These are phyloP conservation scores for Hericium rajendrae DNA, from an alignment of 768 basidiomycete genomes.

Conservation along the genomic window DNA sequence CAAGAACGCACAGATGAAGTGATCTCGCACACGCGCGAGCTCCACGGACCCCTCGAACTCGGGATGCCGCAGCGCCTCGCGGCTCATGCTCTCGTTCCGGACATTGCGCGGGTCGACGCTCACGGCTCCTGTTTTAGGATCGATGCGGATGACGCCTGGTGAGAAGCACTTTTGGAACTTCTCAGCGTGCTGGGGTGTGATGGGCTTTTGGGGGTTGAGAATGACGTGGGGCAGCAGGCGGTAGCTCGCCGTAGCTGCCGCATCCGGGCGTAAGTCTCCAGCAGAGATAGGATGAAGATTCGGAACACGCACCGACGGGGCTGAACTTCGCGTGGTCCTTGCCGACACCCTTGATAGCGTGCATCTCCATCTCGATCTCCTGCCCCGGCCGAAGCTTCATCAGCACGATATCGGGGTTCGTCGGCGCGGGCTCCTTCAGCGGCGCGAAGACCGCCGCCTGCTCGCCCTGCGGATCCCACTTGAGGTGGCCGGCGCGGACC, in stretches of 20 bases:
- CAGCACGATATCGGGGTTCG: constrained; percentile 76
- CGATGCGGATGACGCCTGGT: constrained; percentile 63
- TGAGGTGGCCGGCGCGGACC: constrained; percentile 55
- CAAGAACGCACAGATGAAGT: constrained; percentile 71
- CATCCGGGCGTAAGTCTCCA: background rate
- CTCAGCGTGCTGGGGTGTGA: constrained; percentile 65
- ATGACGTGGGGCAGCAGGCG: constrained; percentile 80
- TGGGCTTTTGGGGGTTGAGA: constrained; percentile 58
- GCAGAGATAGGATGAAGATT: background rate
- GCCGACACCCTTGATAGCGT: constrained; percentile 87
- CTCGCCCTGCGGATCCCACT: constrained; percentile 77
- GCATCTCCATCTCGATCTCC: constrained; percentile 71
- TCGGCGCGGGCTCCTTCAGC: constrained; percentile 44
- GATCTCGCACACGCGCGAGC: constrained; percentile 80
- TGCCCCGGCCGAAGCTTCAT: constrained; percentile 92
- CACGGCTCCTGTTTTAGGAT: constrained; percentile 46
- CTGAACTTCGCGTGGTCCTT: constrained; percentile 96
- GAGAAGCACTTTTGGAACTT: constrained; percentile 89
- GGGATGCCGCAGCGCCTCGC: constrained; percentile 86
- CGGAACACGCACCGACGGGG: constrained; percentile 64
- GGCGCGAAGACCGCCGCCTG: constrained; percentile 52
- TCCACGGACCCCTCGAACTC: constrained; percentile 83
- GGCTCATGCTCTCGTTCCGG: constrained; percentile 79
- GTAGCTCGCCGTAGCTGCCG: constrained; percentile 86
- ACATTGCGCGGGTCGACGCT: constrained; percentile 55